Base-by-base conservation (phyloP, 176 grass and related monocot genomes). In the Pharus latifolius region DNA sequence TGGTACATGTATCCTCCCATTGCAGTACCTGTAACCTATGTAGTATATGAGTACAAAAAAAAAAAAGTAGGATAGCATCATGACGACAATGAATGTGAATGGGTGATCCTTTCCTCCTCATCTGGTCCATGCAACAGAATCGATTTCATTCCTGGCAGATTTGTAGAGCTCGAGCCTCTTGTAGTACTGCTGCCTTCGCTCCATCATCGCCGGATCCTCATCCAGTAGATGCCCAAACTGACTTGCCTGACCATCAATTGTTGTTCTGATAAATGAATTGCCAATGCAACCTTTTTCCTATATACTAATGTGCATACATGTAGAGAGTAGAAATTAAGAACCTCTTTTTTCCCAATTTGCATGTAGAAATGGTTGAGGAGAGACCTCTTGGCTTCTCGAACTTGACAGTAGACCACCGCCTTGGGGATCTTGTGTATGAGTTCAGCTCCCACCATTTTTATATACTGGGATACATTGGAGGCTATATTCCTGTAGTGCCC, bases 81-180 rank as follows among this genome's bases (percentile, higher is more conserved):
- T n/a, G n/a, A n/a, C n/a, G n/a, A n/a, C n/a, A n/a, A n/a, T n/a
- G n/a, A n/a, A n/a, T n/a, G n/a, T n/a, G n/a, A n/a, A n/a, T n/a
- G n/a, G n/a, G n/a, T n/a, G n/a, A n/a, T n/a, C n/a, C n/a, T n/a
- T n/a, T 15, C 14, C 19, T 54, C 3, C 27, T 65, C 63, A 72
- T 78, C 68, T 56, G 44, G 33, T 56, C 86, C 86, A 84, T 47
- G 78, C 77, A n/a, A 81, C 85, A 4, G 89, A 80, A 24, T 92
- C 73, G 40, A 92, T 72, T 20, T 92, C 89, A 27, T 92, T 74
- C 43, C 82, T 83, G 1, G 85, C 89, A 8, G 80, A 69, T 60
- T 76, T 77, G 56, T 88, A 92, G 44, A 92, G 59, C 73, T 92
- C 88, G 16, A 92, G 85, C 77, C 85, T 88, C 81, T 77, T 85